Percentiles rank a stretch among this genome's conserved stretches.
phyloP scores from a whole-genome alignment of 805 yeast genomes.

The Teunomyces kruisii region DNA sequence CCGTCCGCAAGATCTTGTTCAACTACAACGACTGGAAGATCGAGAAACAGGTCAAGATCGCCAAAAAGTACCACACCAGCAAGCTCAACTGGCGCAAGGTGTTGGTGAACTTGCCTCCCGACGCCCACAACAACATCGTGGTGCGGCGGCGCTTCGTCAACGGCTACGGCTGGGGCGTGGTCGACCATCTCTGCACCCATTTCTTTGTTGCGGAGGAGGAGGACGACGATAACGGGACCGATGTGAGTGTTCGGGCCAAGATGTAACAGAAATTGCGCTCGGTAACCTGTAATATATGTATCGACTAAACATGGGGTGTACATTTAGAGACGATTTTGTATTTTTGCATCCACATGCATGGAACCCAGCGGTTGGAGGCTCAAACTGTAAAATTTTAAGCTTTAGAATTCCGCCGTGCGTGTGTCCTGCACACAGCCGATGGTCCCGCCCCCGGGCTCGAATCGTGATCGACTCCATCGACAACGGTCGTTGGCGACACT shows the following conservation, averaged over 20 bases:
- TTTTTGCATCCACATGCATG: too few species aligned
- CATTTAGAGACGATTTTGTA: too few species aligned
- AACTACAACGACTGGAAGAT: slow-evolving; percentile 34
- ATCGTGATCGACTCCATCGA: too few species aligned
- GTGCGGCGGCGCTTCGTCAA: slow-evolving; percentile 44
- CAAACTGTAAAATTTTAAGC: too few species aligned
- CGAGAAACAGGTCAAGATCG: slow-evolving; percentile 41
- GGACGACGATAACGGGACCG: slow-evolving; percentile 5
- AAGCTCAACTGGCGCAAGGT: slow-evolving; percentile 45
- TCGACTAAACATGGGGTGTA: too few species aligned
- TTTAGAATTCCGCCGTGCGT: too few species aligned
- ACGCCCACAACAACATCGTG: slow-evolving; percentile 46
- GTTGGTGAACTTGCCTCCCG: slow-evolving; percentile 43
- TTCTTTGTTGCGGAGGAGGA: slow-evolving; percentile 15
- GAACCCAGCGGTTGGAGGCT: too few species aligned
- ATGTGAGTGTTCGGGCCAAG: not conserved
- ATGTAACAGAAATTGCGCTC: not conserved
- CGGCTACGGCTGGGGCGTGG: slow-evolving; percentile 49
- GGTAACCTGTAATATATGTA: not conserved
- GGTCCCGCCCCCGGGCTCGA: too few species aligned
- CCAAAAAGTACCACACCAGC: slow-evolving; percentile 39
- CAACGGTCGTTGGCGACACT: too few species aligned
- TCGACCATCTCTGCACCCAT: slow-evolving; percentile 38
- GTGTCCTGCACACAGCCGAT: too few species aligned
- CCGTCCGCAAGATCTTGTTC: slow-evolving; percentile 17